A percentile compares a stretch with the other conserved stretches of the same genome.
These are phyloP conservation scores for Dorcoceras hygrometricum DNA, from an alignment of 257 asterid genomes.

Conservation along the genomic window DNA sequence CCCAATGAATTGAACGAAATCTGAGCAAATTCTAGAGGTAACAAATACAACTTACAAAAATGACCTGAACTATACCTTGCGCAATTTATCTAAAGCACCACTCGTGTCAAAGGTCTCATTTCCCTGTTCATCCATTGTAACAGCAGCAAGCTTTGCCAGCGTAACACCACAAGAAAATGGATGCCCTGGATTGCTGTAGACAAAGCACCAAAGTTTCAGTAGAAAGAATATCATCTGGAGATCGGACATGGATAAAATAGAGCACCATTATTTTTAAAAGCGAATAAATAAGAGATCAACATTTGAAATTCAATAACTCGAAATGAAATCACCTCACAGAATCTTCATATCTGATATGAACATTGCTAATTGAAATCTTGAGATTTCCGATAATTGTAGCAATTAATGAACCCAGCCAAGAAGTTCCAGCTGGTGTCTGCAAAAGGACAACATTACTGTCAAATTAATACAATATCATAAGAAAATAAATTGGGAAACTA, in stretches of 20 bases:
- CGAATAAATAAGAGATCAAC: slow-evolving; percentile 6
- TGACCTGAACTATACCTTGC: slow-evolving; percentile 59
- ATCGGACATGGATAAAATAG: neutral
- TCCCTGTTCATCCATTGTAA: slow-evolving; percentile 96
- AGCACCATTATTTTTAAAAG: slow-evolving; percentile 13
- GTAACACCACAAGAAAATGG: slow-evolving; percentile 96
- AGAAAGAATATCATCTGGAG: slow-evolving; percentile 19
- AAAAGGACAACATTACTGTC: slow-evolving; percentile 23
- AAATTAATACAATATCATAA: neutral
- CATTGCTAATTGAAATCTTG: slow-evolving; percentile 93
- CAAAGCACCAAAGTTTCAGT: slow-evolving; percentile 15
- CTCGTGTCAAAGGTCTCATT: slow-evolving; percentile 98
- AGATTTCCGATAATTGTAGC: slow-evolving; percentile 94
- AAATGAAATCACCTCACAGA: slow-evolving; percentile 59
- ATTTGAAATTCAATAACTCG: slow-evolving; percentile 13
- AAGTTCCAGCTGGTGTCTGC: slow-evolving; percentile 88
- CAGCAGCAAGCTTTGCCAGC: slow-evolving; percentile 97
- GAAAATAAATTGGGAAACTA: slow-evolving; percentile 9
- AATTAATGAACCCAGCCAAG: slow-evolving; percentile 97
- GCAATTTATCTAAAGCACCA: slow-evolving; percentile 96
- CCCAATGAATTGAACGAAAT: slow-evolving; percentile 16
- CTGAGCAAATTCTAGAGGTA: slow-evolving; percentile 12
- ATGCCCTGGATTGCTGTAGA: slow-evolving; percentile 80
- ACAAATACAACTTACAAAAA: slow-evolving; percentile 25
- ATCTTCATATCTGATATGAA: slow-evolving; percentile 94